Evolutionary conservation across 805 yeast genomes (phyloP), one percentile per base, ranked within the genome.

Genomic region (Wickerhamiella vanderwaltii): DNA sequence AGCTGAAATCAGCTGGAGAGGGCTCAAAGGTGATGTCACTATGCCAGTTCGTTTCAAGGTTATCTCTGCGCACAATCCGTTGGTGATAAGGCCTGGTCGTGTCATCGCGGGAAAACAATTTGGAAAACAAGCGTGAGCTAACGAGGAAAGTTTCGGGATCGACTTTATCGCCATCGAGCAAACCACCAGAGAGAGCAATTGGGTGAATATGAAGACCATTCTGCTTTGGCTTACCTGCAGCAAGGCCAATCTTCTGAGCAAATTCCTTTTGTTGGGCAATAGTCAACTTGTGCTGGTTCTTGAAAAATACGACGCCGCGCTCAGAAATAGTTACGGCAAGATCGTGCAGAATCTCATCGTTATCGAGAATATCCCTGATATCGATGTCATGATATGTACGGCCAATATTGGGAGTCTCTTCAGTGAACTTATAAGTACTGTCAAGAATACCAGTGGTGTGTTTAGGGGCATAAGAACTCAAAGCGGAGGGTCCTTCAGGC

Each of bases 1-100:
- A 70, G 3, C 79, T 72, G 48, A 67, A 60, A 16, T 73, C 75
- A 2, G 78, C 71, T 4, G 79, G 77, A 43, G 70, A 71, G 35
- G 62, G 59, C 58, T 73, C 79, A 49, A 72, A 76, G 32, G 68
- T 68, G 39, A 73, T 62, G 52, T 72, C 77, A 5, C 75, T 65
- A 59, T 72, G 78, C 71, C 72, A 71, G 15, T 60, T 22, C 20
- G 33, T 17, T 19, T 30, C 33, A 7, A 30, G 22, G 20, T 30
- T 30, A 22, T 19, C 22, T 6, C 33, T 19, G 3, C 7, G 4
- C 2, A 16, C 20, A 16, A 30, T 19, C 13, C 18, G 16, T n/a
- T 30, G 22, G 33, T 30, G 33, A n/a, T n/a, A n/a, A 6, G 19
- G 9, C 20, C 6, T 15, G 5, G 9, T 3, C 11, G 15, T 5